phyloP scores from a whole-genome alignment of 169 alveolate genomes.

The Amoebophrya sp. region DNA sequence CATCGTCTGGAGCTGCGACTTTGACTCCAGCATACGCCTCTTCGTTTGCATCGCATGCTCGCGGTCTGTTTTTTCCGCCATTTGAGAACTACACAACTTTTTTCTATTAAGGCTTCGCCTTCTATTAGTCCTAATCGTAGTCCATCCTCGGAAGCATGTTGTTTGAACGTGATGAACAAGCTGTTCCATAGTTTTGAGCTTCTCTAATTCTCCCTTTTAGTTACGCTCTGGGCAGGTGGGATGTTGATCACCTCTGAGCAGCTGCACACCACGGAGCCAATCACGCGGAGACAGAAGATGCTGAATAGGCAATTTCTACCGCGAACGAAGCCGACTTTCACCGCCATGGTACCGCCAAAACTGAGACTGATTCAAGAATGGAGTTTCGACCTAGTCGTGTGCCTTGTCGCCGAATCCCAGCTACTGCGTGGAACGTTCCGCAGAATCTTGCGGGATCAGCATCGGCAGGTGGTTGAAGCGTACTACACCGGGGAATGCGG shows the following conservation, averaged over 20 bases:
- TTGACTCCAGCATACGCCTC: too few species aligned
- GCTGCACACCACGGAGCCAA: background rate
- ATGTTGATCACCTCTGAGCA: background rate
- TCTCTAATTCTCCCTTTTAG: too few species aligned
- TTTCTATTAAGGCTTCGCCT: too few species aligned
- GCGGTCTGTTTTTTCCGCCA: background rate
- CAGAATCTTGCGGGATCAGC: background rate
- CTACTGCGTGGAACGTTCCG: conserved; percentile 9
- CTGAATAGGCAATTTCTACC: background rate
- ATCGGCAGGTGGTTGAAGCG: background rate
- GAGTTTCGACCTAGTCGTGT: background rate
- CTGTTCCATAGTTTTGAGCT: too few species aligned
- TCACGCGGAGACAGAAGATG: background rate
- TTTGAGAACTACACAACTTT: background rate
- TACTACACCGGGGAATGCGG: conserved; percentile 11
- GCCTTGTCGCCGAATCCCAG: background rate
- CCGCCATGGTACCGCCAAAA: background rate
- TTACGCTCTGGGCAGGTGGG: background rate
- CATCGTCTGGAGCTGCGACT: too few species aligned
- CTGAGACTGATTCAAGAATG: background rate
- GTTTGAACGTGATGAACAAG: too few species aligned
- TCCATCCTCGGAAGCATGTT: too few species aligned
- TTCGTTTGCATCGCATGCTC: conserved; percentile 13
- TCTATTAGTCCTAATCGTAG: too few species aligned
- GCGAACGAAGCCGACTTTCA: conserved; percentile 15